These are phyloP conservation scores for Cercospora sp. DNA, from an alignment of 2,329 filamentous ascomycete genomes.

Conservation along the genomic window DNA sequence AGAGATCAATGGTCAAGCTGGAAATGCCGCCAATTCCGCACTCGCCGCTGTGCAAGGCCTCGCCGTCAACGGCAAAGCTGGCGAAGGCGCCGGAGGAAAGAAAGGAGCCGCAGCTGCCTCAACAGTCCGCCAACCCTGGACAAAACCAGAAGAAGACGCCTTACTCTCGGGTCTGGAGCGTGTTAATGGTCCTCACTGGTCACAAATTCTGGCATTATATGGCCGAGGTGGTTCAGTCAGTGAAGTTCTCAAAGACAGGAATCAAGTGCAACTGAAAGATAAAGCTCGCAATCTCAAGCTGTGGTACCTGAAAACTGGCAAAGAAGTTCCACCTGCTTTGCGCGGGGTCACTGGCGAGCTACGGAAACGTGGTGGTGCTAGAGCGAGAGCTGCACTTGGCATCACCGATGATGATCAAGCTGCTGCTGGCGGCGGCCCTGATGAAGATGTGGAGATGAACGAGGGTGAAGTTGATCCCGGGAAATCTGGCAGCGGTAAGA, in stretches of 20 bases:
- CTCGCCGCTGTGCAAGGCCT: conserved; percentile 9
- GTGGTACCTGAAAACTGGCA: conserved; percentile 88
- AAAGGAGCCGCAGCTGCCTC: conserved; percentile 25
- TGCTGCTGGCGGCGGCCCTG: background rate
- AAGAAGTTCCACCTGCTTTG: conserved; percentile 85
- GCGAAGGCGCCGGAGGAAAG: conserved; percentile 11
- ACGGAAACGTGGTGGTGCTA: conserved; percentile 61
- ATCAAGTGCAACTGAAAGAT: conserved; percentile 89
- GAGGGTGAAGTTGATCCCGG: conserved; percentile 14
- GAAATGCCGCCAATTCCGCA: conserved; percentile 2
- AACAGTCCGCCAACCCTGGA: conserved; percentile 70
- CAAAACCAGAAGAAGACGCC: conserved; percentile 83
- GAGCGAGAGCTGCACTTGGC: conserved; percentile 38
- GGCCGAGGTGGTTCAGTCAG: conserved; percentile 76
- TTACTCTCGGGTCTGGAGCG: conserved; percentile 84
- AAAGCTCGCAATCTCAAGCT: conserved; percentile 88
- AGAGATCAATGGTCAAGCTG: conserved; percentile 10
- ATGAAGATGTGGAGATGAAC: conserved; percentile 14
- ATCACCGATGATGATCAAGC: conserved; percentile 20
- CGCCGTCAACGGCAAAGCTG: conserved; percentile 7
- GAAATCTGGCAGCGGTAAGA: conserved; percentile 12
- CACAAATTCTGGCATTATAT: conserved; percentile 82
- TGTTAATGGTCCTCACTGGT: conserved; percentile 91
- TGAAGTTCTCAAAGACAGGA: conserved; percentile 81
- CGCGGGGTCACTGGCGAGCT: conserved; percentile 87